These are phyloP conservation scores for Nitzschia sp. DNA, from an alignment of 108 stramenopile species.

Conservation along the genomic window DNA sequence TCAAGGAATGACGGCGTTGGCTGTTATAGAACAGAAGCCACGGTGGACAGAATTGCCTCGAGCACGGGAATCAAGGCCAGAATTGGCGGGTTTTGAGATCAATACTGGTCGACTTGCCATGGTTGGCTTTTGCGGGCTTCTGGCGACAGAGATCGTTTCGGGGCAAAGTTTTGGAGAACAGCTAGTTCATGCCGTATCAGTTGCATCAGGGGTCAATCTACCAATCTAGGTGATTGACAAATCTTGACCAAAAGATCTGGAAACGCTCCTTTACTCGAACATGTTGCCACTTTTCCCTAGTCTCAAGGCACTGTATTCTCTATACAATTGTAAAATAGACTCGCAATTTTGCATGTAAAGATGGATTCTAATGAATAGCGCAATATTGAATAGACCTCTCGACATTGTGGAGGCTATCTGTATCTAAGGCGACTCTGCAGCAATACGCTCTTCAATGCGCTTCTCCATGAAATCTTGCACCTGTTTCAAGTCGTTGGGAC, in stretches of 20 bases:
- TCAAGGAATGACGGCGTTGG: not conserved
- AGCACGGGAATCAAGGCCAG: not conserved
- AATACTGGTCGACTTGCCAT: conserved; percentile 42
- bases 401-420: too few relatives aligned
- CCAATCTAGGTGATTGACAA: not conserved
- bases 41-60: conserved; percentile 7
- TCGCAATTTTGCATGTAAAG: too few relatives aligned
- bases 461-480: conserved; percentile 85
- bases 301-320: too few relatives aligned
- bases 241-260: too few relatives aligned
- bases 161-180: conserved; percentile 48
- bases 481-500: conserved; percentile 75
- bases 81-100: conserved; percentile 24
- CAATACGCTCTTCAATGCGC: conserved; percentile 37
- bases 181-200: conserved; percentile 17
- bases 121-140: conserved; percentile 34
- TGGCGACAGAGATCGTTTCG: conserved; percentile 30
- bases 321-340: too few relatives aligned
- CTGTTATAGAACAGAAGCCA: not conserved
- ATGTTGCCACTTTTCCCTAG: too few relatives aligned
- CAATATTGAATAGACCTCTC: too few relatives aligned
- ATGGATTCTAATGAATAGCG: too few relatives aligned
- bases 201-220: not conserved
- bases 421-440: not conserved
- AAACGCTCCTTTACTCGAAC: too few relatives aligned